These are phyloP conservation scores for Diacronema lutheri DNA, from an alignment of 78 protist species.

Conservation along the genomic window DNA sequence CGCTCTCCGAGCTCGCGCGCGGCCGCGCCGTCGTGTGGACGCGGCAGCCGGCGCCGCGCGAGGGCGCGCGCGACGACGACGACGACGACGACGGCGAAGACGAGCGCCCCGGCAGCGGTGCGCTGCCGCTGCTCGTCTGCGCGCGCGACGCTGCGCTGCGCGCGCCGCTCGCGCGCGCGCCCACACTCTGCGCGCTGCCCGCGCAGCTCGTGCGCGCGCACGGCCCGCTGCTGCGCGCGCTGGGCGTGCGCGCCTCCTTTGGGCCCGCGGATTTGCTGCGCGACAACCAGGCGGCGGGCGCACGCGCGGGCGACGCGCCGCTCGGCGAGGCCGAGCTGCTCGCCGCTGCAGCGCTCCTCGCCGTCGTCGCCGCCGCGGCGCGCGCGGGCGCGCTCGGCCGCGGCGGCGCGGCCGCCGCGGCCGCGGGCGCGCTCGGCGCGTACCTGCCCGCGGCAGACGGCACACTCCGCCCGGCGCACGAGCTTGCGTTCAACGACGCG, in stretches of 20 bases:
- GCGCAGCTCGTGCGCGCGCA: neutral
- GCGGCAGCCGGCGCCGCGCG: too few relatives aligned
- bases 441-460: slow-evolving; percentile 1
- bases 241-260: slow-evolving; percentile 17
- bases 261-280: neutral
- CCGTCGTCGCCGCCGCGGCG: too few relatives aligned
- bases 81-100: too few relatives aligned
- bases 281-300: neutral
- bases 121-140: too few relatives aligned
- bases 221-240: neutral
- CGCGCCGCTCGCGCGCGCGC: neutral
- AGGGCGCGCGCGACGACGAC: too few relatives aligned
- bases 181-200: neutral
- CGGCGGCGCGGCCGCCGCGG: neutral
- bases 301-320: too few relatives aligned
- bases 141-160: too few relatives aligned
- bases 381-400: neutral
- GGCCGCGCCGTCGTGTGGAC: too few relatives aligned
- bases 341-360: neutral
- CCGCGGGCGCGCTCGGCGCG: neutral
- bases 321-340: neutral
- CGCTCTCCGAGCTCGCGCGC: too few relatives aligned
- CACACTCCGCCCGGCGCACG: neutral
- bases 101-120: too few relatives aligned
- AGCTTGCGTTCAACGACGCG: slow-evolving; percentile 24